phyloP scores from a whole-genome alignment of 306 rosid species.

The Cicer bijugum region DNA sequence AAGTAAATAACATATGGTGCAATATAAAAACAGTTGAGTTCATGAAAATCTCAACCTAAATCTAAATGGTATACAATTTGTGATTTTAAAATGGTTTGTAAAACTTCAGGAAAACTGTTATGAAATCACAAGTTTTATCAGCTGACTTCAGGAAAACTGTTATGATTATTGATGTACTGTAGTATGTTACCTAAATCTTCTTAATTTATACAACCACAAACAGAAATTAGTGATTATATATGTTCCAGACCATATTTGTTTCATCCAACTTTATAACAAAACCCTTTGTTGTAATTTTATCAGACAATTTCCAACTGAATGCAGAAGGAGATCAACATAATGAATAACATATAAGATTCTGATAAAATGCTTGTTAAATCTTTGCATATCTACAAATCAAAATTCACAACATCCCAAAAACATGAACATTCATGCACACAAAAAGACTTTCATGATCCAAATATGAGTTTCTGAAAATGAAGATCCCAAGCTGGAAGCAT shows the following conservation, averaged over 20 bases:
- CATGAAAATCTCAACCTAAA: conserved; percentile 21
- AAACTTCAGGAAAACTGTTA: conserved; percentile 18
- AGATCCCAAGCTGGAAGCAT: conserved; percentile 18
- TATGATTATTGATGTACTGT: conserved; percentile 1
- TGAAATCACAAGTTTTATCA: conserved; percentile 6
- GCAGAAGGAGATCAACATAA: conserved; percentile 10
- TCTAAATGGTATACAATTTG: conserved; percentile 15
- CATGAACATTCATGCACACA: conserved; percentile 5
- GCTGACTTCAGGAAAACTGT: too few relatives aligned
- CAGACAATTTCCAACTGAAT: conserved; percentile 7
- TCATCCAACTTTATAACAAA: conserved; percentile 33
- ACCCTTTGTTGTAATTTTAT: conserved; percentile 14
- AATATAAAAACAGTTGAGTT: neutral
- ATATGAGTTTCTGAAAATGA: conserved; percentile 10
- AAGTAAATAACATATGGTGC: conserved; percentile 10
- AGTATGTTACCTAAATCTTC: conserved; percentile 14
- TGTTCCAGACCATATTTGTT: conserved; percentile 11
- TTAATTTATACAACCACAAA: conserved; percentile 7
- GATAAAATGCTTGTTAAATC: conserved; percentile 3
- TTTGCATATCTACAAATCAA: conserved; percentile 18
- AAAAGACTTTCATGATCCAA: conserved; percentile 19
- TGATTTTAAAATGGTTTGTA: neutral
- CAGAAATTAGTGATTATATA: conserved; percentile 3
- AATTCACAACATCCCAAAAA: conserved; percentile 2
- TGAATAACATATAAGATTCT: conserved; percentile 12